phyloP scores from a whole-genome alignment of 176 grass and related monocot genomes.

The Puccinellia tenuiflora region DNA sequence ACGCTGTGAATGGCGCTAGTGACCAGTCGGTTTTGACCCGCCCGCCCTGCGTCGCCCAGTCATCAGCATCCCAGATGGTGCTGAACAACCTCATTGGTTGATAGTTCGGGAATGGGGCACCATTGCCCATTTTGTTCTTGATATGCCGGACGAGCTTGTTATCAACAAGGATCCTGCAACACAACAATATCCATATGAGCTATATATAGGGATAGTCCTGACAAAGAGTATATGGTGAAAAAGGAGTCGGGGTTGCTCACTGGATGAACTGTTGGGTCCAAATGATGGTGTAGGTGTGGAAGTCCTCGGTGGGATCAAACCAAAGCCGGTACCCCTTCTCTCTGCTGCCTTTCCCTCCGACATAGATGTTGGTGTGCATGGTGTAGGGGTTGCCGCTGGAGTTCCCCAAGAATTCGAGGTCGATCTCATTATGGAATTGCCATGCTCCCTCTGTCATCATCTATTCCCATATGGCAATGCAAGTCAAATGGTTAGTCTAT shows the following conservation, averaged over 20 bases:
- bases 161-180: conserved; percentile 66
- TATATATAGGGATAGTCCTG: background rate
- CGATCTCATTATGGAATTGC: conserved; percentile 59
- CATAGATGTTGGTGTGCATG: conserved; percentile 77
- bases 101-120: conserved; percentile 36
- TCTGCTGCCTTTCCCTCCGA: conserved; percentile 45
- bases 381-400: conserved; percentile 47
- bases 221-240: too few species aligned
- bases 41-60: conserved; percentile 71
- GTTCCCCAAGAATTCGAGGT: conserved; percentile 76
- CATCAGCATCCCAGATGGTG: conserved; percentile 55
- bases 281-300: conserved; percentile 70
- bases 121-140: conserved; percentile 35
- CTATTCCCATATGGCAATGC: conserved; percentile 11
- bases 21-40: conserved; percentile 59
- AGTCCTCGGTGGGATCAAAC: conserved; percentile 71
- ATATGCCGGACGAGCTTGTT: conserved; percentile 49
- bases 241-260: too few species aligned
- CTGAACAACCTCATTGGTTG: conserved; percentile 58
- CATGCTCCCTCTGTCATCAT: conserved; percentile 29
- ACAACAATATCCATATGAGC: conserved; percentile 1
- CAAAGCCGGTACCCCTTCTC: conserved; percentile 63
- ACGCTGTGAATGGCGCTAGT: conserved; percentile 48
- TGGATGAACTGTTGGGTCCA: conserved; percentile 42
- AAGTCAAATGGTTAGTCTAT: conserved; percentile 26